A percentile compares a stretch with the other conserved stretches of the same genome.
Evolutionary conservation across 2,329 filamentous ascomycete species (phyloP).

Genomic region (Ophiostoma perfectum): DNA sequence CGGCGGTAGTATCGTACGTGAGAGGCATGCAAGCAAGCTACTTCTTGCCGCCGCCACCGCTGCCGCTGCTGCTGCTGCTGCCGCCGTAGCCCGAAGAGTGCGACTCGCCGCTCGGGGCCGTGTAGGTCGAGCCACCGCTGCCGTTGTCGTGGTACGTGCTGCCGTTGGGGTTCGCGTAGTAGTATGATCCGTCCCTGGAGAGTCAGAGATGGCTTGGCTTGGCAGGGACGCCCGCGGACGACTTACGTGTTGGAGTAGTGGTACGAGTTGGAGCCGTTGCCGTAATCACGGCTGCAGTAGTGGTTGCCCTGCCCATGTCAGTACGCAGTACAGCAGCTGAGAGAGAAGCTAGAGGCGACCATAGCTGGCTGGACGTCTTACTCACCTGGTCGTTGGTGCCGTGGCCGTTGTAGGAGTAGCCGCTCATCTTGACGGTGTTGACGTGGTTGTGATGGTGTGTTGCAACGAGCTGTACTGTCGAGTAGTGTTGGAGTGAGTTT

Average conservation of each 20-base stretch:
- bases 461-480: background rate
- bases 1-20: no score
- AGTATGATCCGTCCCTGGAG: conserved; percentile 56
- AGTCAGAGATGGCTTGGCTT: background rate
- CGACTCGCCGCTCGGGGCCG: conserved; percentile 43
- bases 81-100: conserved; percentile 29
- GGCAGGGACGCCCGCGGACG: conserved; percentile 14
- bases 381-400: conserved; percentile 60
- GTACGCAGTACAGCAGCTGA: background rate
- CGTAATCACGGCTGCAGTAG: conserved; percentile 61
- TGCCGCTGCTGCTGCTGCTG: conserved; percentile 18
- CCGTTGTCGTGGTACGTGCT: conserved; percentile 64
- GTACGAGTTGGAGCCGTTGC: conserved; percentile 56
- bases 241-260: conserved; percentile 61
- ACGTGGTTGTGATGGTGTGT: background rate
- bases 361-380: conserved; percentile 4
- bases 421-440: conserved; percentile 23
- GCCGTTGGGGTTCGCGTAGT: conserved; percentile 65
- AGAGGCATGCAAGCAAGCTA: background rate
- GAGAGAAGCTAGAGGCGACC: background rate
- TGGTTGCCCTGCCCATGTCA: conserved; percentile 53
- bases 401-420: conserved; percentile 43
- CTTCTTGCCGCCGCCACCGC: conserved; percentile 1
- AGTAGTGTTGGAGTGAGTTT: background rate
- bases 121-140: conserved; percentile 55